Evolutionary conservation across 208 protist genomes (phyloP).

Genomic region (Cochliopodium minus): DNA sequence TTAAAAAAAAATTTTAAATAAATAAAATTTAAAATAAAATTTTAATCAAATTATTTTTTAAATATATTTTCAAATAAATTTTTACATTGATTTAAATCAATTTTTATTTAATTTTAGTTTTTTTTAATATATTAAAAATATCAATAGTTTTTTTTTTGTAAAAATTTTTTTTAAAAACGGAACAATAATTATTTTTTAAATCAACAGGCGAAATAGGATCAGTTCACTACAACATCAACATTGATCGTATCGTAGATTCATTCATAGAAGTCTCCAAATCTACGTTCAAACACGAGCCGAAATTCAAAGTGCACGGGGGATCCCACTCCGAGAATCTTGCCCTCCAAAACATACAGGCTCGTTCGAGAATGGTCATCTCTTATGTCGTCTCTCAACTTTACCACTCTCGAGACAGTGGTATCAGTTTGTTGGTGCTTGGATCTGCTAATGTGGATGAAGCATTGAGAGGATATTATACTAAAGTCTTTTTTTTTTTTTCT

Average conservation of each 20-base stretch:
- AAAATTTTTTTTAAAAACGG: too few relatives aligned
- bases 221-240: constrained; percentile 28
- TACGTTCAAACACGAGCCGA: constrained; percentile 5
- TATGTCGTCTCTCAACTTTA: constrained; percentile 43
- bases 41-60: too few relatives aligned
- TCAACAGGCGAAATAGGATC: constrained; percentile 32
- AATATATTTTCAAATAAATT: too few relatives aligned
- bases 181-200: too few relatives aligned
- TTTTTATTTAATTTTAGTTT: too few relatives aligned
- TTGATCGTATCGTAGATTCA: constrained; percentile 31
- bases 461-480: constrained; percentile 44
- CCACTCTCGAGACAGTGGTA: constrained; percentile 24
- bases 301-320: constrained; percentile 29
- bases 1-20: too few relatives aligned
- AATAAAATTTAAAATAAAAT: too few relatives aligned
- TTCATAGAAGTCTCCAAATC: constrained; percentile 15
- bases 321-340: constrained; percentile 37
- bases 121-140: too few relatives aligned
- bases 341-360: constrained; percentile 54
- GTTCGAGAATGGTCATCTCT: constrained; percentile 33
- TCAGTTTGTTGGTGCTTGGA: constrained; percentile 44
- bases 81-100: too few relatives aligned
- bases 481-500: constrained; percentile 35
- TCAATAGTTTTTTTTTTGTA: too few relatives aligned
- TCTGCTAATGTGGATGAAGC: constrained; percentile 50